Evolutionary conservation across 495 filamentous ascomycete genomes (phyloP).

Genomic region (Tuber brumale): DNA sequence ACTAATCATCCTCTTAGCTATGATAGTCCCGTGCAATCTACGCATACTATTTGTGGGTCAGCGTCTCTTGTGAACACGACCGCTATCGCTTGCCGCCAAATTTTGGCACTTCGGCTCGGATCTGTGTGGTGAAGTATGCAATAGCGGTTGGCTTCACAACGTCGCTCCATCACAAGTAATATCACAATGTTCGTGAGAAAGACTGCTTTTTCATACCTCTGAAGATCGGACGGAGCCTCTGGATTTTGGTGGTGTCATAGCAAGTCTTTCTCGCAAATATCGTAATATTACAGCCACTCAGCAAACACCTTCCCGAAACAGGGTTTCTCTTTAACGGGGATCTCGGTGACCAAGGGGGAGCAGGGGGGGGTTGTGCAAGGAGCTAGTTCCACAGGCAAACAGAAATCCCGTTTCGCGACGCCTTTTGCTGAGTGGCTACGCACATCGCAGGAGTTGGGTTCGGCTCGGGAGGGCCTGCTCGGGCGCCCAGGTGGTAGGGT

Average conservation of each 20-base stretch:
- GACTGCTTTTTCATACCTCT: background rate
- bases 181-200: background rate
- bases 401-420: background rate
- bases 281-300: background rate
- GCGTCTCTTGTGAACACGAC: no score
- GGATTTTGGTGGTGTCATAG: background rate
- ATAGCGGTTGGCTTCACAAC: background rate
- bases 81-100: no score
- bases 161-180: no score
- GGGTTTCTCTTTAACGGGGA: background rate
- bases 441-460: background rate
- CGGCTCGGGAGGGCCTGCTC: background rate
- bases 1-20: background rate
- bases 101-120: no score
- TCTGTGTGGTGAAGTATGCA: no score
- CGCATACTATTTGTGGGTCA: background rate
- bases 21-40: background rate
- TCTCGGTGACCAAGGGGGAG: background rate
- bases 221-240: background rate
- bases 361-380: no score
- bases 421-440: background rate
- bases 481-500: background rate
- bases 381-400: background rate
- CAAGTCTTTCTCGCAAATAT: background rate
- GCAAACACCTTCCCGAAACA: background rate